Evolutionary conservation across 23 red algal genomes (phyloP).

Genomic region (Gracilaria caudata): DNA sequence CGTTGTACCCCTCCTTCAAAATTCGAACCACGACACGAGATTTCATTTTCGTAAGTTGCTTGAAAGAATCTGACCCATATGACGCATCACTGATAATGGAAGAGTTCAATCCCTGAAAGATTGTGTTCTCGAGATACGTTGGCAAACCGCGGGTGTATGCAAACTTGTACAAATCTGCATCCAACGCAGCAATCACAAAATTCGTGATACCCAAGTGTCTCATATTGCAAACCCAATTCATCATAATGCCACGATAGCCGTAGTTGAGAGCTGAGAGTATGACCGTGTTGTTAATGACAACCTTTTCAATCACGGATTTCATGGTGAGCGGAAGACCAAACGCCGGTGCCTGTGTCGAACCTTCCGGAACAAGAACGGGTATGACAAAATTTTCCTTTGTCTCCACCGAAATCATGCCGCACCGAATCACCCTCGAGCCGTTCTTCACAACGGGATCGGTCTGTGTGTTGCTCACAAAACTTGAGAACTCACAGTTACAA

Average conservation of each 20-base stretch:
- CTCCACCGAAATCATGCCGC: conserved; percentile 94
- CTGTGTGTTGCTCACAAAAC: conserved; percentile 86
- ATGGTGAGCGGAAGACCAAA: conserved; percentile 93
- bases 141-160: conserved; percentile 90
- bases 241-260: conserved; percentile 95
- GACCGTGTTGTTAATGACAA: conserved; percentile 84
- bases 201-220: conserved; percentile 86
- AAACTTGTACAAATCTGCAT: conserved; percentile 92
- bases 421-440: conserved; percentile 92
- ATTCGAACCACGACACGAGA: conserved; percentile 92
- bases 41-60: conserved; percentile 97
- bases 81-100: conserved; percentile 75
- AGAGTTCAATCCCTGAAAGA: conserved; percentile 77
- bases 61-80: conserved; percentile 92
- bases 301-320: conserved; percentile 78
- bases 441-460: conserved; percentile 98
- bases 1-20: conserved; percentile 89
- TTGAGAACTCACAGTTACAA: conserved; percentile 96
- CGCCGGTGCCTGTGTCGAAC: conserved; percentile 66
- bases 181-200: conserved; percentile 93
- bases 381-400: conserved; percentile 96
- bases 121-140: conserved; percentile 85
- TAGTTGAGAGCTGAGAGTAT: conserved; percentile 95
- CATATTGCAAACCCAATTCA: conserved; percentile 99
- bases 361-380: conserved; percentile 83